Percentiles rank a stretch among this genome's conserved stretches.
Conservation (phyloP, 2,329 filamentous ascomycete genomes). For the Nakataea oryzae region DNA sequence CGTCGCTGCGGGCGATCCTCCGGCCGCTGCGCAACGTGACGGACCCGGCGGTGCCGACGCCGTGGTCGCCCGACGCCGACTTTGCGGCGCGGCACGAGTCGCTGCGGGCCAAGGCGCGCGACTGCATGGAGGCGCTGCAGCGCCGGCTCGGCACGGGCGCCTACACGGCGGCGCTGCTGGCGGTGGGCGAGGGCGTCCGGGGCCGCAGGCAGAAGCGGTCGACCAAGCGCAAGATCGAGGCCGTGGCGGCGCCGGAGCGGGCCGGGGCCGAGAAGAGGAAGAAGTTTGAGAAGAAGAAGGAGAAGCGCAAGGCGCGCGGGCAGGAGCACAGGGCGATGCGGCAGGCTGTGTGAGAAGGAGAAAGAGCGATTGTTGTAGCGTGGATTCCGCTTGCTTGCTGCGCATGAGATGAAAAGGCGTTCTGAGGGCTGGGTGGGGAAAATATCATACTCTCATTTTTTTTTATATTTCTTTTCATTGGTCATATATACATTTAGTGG, state of each 20-base stretch:
- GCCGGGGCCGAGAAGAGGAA: slow-evolving; percentile 70
- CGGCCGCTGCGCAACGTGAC: slow-evolving; percentile 70
- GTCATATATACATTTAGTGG: background rate
- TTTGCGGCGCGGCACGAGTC: slow-evolving; percentile 62
- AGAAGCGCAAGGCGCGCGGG: slow-evolving; percentile 69
- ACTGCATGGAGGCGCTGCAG: slow-evolving; percentile 74
- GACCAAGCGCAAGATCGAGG: slow-evolving; percentile 82
- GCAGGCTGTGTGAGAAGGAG: slow-evolving; percentile 49
- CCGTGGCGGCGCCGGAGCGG: slow-evolving; percentile 70
- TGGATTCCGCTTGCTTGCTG: background rate
- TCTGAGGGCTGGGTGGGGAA: background rate
- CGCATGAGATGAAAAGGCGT: background rate
- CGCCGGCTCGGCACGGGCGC: slow-evolving; percentile 71
- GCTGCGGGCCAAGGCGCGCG: slow-evolving; percentile 61
- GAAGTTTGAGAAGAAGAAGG: slow-evolving; percentile 76
- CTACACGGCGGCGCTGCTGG: slow-evolving; percentile 65
- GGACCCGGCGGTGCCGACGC: slow-evolving; percentile 62
- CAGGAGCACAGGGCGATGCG: slow-evolving; percentile 61
- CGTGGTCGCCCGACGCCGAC: slow-evolving; percentile 58
- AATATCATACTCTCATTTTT: background rate
- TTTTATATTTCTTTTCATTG: background rate
- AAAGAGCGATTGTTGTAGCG: too few relatives aligned
- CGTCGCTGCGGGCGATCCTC: slow-evolving; percentile 51
- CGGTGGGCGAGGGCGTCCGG: slow-evolving; percentile 63
- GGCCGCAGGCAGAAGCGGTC: slow-evolving; percentile 63